phyloP scores from a whole-genome alignment of 2,329 filamentous ascomycete genomes.

The Fusarium pilosicola region DNA sequence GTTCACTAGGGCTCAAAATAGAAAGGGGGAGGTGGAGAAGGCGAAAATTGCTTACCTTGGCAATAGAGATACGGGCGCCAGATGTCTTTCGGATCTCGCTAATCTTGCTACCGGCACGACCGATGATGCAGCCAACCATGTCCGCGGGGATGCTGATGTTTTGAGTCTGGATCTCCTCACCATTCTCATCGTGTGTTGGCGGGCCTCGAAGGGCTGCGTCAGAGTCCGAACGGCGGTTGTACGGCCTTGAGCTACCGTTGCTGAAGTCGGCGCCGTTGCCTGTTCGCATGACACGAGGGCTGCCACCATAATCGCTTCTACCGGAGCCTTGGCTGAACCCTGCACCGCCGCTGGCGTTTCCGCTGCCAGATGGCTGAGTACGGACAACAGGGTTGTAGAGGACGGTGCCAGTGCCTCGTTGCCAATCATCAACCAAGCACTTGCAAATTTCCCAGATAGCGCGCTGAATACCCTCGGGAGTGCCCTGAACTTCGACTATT shows the following conservation, averaged over 20 bases:
- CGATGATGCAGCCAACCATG: conserved; percentile 99
- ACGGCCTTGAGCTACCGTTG: conserved; percentile 73
- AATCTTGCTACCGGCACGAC: conserved; percentile 94
- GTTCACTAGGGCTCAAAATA: background rate
- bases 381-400: conserved; percentile 97
- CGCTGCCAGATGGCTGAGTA: conserved; percentile 71
- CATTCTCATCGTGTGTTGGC: conserved; percentile 92
- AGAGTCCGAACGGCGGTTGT: conserved; percentile 83
- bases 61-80: conserved; percentile 95
- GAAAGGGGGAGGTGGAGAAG: background rate
- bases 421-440: conserved; percentile 97
- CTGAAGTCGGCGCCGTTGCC: conserved; percentile 98
- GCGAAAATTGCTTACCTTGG: conserved; percentile 69
- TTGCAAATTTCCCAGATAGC: conserved; percentile 99
- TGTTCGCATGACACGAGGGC: conserved; percentile 86
- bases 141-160: conserved; percentile 99
- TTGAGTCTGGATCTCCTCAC: conserved; percentile 97
- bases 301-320: conserved; percentile 64
- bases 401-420: conserved; percentile 95
- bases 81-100: conserved; percentile 98
- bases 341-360: conserved; percentile 54
- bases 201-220: conserved; percentile 83
- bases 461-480: conserved; percentile 93
- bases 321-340: conserved; percentile 55
- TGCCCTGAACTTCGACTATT: conserved; percentile 96